Evolutionary conservation across 805 yeast species (phyloP), one percentile per base, ranked within the genome.

Genomic region (Brettanomyces anomalus): DNA sequence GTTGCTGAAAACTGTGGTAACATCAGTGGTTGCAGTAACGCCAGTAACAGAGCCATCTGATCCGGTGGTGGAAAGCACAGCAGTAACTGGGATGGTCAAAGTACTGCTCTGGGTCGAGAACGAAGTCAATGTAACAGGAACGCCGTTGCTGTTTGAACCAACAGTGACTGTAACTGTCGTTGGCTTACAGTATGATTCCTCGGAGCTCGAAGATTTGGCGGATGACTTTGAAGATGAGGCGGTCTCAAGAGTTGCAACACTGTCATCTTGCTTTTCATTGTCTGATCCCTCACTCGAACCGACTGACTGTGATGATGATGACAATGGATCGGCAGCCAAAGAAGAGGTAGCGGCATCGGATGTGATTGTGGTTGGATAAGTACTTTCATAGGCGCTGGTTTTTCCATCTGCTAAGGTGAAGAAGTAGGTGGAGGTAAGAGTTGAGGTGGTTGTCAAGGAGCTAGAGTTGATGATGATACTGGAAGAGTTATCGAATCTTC

Each of bases 61-160:
- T 36, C 49, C 44, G 15, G 65, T 56, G 41, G 61, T 43, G 13
- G 66, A 54, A 38, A 64, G 46, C 3, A 64, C 57, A 8, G 60
- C 59, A 32, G 58, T 54, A 28, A 61, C 46, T 37, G 67, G 62
- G 35, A 61, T 16, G 14, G 62, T 60, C 26, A 55, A 18, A 18
- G 60, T 53, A 5, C 52, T 49, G 26, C 49, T 39, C 36, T 41
- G 49, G n/a, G 45, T 41, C 11, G 41, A 43, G 7, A 50, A 36
- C 4, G 54, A 46, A 3, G 46, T 6, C n/a, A 36, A 15, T 7
- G 49, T 44, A 7, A 42, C 42, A 24, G 46, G 15, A 15, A 43
- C 21, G 13, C 40, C 37, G 39, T 42, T 44, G 33, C 41, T 6
- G 26, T 30, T 39, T 3, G 45, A 37, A 11, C 38, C 54, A 28